phyloP scores from a whole-genome alignment of 352 stramenopile genomes.

The Pythium apleroticum region DNA sequence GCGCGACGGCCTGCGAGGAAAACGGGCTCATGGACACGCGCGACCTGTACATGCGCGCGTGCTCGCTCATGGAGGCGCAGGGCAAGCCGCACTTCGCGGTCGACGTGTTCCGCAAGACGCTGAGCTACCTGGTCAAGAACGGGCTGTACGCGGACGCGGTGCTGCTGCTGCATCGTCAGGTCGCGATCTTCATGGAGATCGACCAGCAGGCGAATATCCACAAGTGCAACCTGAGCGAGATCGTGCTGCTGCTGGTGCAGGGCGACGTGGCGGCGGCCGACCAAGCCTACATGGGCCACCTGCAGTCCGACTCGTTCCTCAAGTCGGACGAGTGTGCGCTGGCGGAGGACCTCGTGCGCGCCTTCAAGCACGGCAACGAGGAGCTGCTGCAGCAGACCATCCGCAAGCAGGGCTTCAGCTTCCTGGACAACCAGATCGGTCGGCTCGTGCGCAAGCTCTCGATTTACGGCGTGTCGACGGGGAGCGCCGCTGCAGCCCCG shows the following conservation, averaged over 20 bases:
- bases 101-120: conserved; percentile 77
- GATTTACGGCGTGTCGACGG: conserved; percentile 40
- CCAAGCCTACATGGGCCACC: conserved; percentile 68
- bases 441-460: conserved; percentile 67
- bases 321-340: conserved; percentile 75
- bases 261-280: conserved; percentile 76
- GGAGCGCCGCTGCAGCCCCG: background rate
- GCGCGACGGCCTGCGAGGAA: conserved; percentile 48
- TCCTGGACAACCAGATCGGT: conserved; percentile 78
- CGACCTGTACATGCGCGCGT: conserved; percentile 63
- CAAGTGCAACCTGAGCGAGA: conserved; percentile 73
- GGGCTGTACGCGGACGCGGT: conserved; percentile 45
- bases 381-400: conserved; percentile 70
- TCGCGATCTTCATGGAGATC: conserved; percentile 59
- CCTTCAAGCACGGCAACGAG: conserved; percentile 79
- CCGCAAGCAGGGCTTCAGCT: conserved; percentile 72
- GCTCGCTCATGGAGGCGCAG: conserved; percentile 74
- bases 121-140: conserved; percentile 68
- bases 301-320: conserved; percentile 78
- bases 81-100: conserved; percentile 83
- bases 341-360: conserved; percentile 71
- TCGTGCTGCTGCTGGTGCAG: conserved; percentile 54
- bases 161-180: conserved; percentile 50
- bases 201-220: conserved; percentile 68
- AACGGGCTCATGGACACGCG: conserved; percentile 48